A percentile compares a stretch with the other conserved stretches of the same genome.
Conservation (phyloP, 2,329 filamentous ascomycete genomes). For the Teratosphaeriaceae sp. region DNA sequence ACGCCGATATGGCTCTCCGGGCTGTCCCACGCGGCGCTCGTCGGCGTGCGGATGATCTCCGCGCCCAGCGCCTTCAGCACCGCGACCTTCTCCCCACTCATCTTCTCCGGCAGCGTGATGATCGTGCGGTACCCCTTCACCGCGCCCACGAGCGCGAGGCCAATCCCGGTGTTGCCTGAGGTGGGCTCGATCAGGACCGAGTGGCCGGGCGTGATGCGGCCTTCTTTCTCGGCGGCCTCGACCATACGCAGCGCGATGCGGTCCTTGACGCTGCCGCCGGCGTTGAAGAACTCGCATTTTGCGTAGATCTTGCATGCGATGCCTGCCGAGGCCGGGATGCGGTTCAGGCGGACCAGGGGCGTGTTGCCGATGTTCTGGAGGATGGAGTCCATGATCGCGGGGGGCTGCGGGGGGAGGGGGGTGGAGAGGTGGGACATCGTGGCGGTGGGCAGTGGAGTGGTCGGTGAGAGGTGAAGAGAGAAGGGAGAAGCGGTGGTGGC, state of each 20-base stretch:
- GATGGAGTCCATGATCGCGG: slow-evolving; percentile 57
- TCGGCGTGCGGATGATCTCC: slow-evolving; percentile 96
- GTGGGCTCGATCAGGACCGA: slow-evolving; percentile 91
- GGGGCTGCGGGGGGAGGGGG: slow-evolving; percentile 44
- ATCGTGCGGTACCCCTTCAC: slow-evolving; percentile 98
- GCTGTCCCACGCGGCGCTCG: slow-evolving; percentile 87
- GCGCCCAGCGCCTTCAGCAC: slow-evolving; percentile 90
- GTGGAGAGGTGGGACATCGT: slow-evolving; percentile 32
- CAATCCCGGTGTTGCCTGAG: slow-evolving; percentile 96
- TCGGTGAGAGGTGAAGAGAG: too few relatives aligned
- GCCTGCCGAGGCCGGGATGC: slow-evolving; percentile 82
- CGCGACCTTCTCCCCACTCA: slow-evolving; percentile 97
- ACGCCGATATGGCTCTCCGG: slow-evolving; percentile 98
- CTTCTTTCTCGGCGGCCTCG: slow-evolving; percentile 83
- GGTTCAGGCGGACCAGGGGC: slow-evolving; percentile 89
- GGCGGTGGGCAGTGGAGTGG: too few relatives aligned
- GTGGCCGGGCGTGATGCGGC: slow-evolving; percentile 93
- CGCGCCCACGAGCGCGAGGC: slow-evolving; percentile 84
- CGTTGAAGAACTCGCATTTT: slow-evolving; percentile 35
- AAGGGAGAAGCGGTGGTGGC: too few relatives aligned
- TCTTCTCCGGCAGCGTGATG: slow-evolving; percentile 98
- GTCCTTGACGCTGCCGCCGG: slow-evolving; percentile 88
- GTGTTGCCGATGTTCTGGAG: slow-evolving; percentile 91
- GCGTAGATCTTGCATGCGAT: slow-evolving; percentile 59
- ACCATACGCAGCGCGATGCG: slow-evolving; percentile 96